These are phyloP conservation scores for Mrakiaceae sp. DNA, from an alignment of 1,284 basidiomycete genomes.

Conservation along the genomic window DNA sequence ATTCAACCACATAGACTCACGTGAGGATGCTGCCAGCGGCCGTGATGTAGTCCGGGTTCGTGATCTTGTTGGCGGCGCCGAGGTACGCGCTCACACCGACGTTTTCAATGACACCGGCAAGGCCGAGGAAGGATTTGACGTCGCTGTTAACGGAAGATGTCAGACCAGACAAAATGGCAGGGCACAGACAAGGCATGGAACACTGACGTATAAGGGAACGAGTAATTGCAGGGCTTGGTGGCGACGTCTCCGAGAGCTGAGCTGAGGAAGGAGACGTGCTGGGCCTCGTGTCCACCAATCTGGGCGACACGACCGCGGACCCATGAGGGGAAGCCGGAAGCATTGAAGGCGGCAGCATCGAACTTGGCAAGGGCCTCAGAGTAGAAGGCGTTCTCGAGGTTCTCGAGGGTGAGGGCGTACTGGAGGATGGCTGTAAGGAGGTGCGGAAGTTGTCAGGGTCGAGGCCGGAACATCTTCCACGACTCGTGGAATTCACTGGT, in stretches of 20 bases:
- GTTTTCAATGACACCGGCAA: constrained; percentile 63
- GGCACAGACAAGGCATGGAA: background rate
- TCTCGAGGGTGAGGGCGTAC: constrained; percentile 40
- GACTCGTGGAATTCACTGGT: background rate
- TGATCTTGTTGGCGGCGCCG: constrained; percentile 39
- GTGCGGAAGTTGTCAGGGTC: background rate
- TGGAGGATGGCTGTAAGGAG: background rate
- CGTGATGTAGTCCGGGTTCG: constrained; percentile 26
- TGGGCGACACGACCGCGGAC: constrained; percentile 20
- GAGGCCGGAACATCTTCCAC: no score
- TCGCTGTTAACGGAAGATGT: no score
- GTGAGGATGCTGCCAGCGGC: constrained; percentile 61
- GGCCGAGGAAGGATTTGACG: constrained; percentile 45
- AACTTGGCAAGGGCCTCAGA: constrained; percentile 40
- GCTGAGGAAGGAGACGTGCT: constrained; percentile 42
- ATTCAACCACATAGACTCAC: no score
- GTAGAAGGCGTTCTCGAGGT: constrained; percentile 37
- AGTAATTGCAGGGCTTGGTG: constrained; percentile 30
- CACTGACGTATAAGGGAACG: constrained; percentile 16
- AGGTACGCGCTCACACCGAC: constrained; percentile 66
- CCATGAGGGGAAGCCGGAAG: constrained; percentile 50
- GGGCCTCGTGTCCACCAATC: constrained; percentile 46
- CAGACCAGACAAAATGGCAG: background rate
- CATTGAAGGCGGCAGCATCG: constrained; percentile 49
- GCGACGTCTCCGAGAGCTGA: constrained; percentile 46